Evolutionary conservation across 2,329 filamentous ascomycete genomes (phyloP).

Genomic region (Xylaria sp.): DNA sequence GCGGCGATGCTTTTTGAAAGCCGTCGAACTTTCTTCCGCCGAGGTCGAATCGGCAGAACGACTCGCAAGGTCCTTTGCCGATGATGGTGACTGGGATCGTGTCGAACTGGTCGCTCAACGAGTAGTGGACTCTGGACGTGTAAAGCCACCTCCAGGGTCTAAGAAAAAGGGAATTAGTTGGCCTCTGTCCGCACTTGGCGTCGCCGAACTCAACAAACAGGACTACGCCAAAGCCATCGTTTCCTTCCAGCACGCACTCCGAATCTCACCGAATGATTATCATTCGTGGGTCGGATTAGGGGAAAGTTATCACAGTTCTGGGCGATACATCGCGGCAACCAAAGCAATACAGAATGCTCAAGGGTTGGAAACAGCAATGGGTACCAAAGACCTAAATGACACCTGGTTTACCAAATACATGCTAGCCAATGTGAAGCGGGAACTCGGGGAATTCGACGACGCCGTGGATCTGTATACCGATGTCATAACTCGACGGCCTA

Average conservation of each 20-base stretch:
- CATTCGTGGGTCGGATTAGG: slow-evolving; percentile 95
- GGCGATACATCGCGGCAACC: slow-evolving; percentile 89
- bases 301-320: slow-evolving; percentile 96
- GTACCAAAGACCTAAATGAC: slow-evolving; percentile 64
- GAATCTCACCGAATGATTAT: slow-evolving; percentile 85
- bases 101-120: slow-evolving; percentile 91
- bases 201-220: slow-evolving; percentile 93
- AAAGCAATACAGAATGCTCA: slow-evolving; percentile 89
- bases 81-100: slow-evolving; percentile 92
- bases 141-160: slow-evolving; percentile 86
- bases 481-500: slow-evolving; percentile 70
- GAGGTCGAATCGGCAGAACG: slow-evolving; percentile 88
- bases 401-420: slow-evolving; percentile 97
- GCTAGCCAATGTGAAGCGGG: slow-evolving; percentile 91
- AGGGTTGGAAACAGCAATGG: slow-evolving; percentile 67
- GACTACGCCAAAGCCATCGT: slow-evolving; percentile 88
- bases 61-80: slow-evolving; percentile 83
- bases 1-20: slow-evolving; percentile 93
- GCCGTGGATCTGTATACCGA: slow-evolving; percentile 77
- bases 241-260: slow-evolving; percentile 87
- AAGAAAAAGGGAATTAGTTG: slow-evolving; percentile 93
- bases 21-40: slow-evolving; percentile 86
- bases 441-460: slow-evolving; percentile 87
- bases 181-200: slow-evolving; percentile 92
- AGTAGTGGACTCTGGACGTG: slow-evolving; percentile 92